These are phyloP conservation scores for Ploettnerulaceae sp. DNA, from an alignment of 2,329 filamentous ascomycete species.

Conservation along the genomic window DNA sequence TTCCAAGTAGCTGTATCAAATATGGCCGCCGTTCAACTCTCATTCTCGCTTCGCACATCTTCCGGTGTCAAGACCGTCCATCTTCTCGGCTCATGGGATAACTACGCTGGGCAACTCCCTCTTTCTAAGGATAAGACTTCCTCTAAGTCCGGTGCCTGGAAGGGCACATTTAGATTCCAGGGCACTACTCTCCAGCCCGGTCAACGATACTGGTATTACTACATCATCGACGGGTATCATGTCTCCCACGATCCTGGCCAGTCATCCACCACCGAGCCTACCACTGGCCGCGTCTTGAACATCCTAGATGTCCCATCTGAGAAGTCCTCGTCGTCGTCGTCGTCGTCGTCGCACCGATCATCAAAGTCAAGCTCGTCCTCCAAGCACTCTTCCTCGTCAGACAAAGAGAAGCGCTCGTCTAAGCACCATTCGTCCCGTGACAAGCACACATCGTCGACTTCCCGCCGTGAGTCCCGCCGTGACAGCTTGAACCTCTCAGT, in stretches of 20 bases:
- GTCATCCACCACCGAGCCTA: slow-evolving; percentile 86
- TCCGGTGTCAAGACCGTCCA: slow-evolving; percentile 96
- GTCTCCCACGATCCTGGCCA: slow-evolving; percentile 93
- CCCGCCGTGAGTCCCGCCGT: slow-evolving; percentile 37
- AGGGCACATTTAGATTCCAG: slow-evolving; percentile 95
- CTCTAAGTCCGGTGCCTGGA: slow-evolving; percentile 87
- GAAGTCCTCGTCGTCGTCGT: slow-evolving; percentile 48
- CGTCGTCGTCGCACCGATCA: slow-evolving; percentile 43
- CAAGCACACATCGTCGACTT: slow-evolving; percentile 43
- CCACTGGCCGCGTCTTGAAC: slow-evolving; percentile 94
- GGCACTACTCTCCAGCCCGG: slow-evolving; percentile 79
- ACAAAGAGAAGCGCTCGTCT: slow-evolving; percentile 40
- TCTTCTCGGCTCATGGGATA: slow-evolving; percentile 96
- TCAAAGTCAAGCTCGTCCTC: slow-evolving; percentile 39
- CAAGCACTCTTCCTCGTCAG: slow-evolving; percentile 37
- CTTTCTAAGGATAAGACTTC: slow-evolving; percentile 81
- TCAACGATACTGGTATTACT: slow-evolving; percentile 99
- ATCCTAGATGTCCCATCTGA: slow-evolving; percentile 79
- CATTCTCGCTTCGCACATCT: slow-evolving; percentile 93
- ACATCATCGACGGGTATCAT: slow-evolving; percentile 99
- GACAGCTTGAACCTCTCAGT: slow-evolving; percentile 45
- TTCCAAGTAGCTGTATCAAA: slow-evolving; percentile 39
- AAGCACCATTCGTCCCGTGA: slow-evolving; percentile 37
- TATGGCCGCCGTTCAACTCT: slow-evolving; percentile 91
- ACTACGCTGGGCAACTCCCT: slow-evolving; percentile 90